A percentile compares a stretch with the other conserved stretches of the same genome.
Conservation (phyloP, 768 basidiomycete species). For the Tylopilus sp. region DNA sequence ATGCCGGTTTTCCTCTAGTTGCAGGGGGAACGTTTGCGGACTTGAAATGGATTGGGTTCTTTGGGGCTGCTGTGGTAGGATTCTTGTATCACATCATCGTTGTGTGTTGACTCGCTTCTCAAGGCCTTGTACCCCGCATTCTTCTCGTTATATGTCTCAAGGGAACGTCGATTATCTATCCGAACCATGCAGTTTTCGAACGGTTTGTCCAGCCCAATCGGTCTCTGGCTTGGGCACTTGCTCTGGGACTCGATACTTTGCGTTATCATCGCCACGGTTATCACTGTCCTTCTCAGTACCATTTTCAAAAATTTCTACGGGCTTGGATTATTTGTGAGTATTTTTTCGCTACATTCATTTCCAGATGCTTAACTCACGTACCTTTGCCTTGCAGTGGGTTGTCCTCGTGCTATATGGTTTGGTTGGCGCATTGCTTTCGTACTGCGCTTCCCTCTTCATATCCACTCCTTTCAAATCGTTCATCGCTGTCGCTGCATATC, state of each 20-base stretch:
- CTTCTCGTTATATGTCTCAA: slow-evolving; percentile 72
- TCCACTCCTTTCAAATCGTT: slow-evolving; percentile 71
- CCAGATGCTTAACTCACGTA: too few relatives aligned
- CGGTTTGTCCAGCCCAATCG: slow-evolving; percentile 66
- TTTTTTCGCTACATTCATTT: too few relatives aligned
- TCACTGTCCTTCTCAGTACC: slow-evolving; percentile 57
- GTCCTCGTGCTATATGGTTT: slow-evolving; percentile 68
- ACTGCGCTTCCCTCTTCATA: slow-evolving; percentile 57
- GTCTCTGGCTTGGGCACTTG: slow-evolving; percentile 77
- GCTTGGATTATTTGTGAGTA: slow-evolving; percentile 58
- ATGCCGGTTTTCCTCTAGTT: slow-evolving; percentile 55
- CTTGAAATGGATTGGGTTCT: slow-evolving; percentile 75
- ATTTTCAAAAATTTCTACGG: slow-evolving; percentile 63
- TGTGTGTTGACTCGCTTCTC: background rate
- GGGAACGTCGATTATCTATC: slow-evolving; percentile 62
- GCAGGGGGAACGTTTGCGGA: slow-evolving; percentile 54
- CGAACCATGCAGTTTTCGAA: slow-evolving; percentile 84
- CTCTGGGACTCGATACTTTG: slow-evolving; percentile 66
- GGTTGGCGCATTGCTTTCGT: slow-evolving; percentile 64
- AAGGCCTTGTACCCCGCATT: slow-evolving; percentile 81
- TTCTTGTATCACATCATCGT: background rate
- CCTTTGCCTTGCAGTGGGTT: slow-evolving; percentile 51
- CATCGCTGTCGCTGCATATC: slow-evolving; percentile 68
- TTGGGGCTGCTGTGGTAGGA: slow-evolving; percentile 65
- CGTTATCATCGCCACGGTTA: slow-evolving; percentile 57